Evolutionary conservation across 2,329 filamentous ascomycete genomes (phyloP).

Genomic region (Thelonectria discophora): DNA sequence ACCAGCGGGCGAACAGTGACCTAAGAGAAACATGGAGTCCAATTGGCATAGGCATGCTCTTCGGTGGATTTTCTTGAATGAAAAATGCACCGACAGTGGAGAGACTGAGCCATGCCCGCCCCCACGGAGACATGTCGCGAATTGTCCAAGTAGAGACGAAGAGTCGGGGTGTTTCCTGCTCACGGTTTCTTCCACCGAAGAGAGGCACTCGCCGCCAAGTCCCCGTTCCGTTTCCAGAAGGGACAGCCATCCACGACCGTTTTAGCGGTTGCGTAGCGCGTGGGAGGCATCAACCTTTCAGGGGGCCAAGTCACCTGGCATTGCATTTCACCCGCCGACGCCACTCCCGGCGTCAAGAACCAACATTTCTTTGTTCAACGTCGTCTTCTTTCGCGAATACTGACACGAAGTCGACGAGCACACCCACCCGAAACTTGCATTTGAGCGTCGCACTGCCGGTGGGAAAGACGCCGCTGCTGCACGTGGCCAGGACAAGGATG

Average conservation of each 20-base stretch:
- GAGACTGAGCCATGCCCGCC: background rate
- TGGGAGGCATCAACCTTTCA: background rate
- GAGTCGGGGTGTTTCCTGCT: background rate
- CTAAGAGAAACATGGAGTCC: background rate
- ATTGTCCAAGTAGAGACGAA: background rate
- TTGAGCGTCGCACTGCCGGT: background rate
- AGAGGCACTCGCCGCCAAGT: background rate
- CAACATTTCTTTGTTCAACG: background rate
- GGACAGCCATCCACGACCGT: background rate
- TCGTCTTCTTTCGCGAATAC: background rate
- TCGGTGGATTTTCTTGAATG: conserved; percentile 3
- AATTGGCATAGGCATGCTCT: background rate
- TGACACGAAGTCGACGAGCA: background rate
- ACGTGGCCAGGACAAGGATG: conserved; percentile 12
- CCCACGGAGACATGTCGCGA: background rate
- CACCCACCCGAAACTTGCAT: too few relatives aligned
- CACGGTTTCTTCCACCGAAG: background rate
- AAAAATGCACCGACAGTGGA: background rate
- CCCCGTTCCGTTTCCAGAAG: background rate
- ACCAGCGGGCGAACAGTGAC: background rate
- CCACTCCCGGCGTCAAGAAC: background rate
- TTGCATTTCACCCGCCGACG: background rate
- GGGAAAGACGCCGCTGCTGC: background rate
- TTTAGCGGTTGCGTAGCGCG: conserved; percentile 1
- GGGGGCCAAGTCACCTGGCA: background rate